phyloP scores from a whole-genome alignment of 2,329 filamentous ascomycete species.

The Penicillium sp. region DNA sequence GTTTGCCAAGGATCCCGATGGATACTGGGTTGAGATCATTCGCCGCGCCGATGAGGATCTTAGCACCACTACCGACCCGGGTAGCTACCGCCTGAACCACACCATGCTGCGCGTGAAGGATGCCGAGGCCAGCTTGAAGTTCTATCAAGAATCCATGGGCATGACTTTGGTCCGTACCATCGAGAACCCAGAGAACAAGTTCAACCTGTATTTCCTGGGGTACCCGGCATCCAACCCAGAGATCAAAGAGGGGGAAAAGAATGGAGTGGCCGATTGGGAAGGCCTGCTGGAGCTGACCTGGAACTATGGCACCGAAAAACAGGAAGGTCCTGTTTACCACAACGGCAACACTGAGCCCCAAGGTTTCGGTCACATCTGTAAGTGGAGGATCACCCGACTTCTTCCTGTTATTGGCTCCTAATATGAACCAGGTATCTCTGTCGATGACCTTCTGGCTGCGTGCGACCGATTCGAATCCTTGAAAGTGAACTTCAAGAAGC shows the following conservation, averaged over 20 bases:
- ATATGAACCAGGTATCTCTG: slow-evolving; percentile 61
- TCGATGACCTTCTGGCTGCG: slow-evolving; percentile 85
- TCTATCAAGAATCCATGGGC: slow-evolving; percentile 82
- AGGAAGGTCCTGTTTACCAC: slow-evolving; percentile 81
- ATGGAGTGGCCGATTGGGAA: slow-evolving; percentile 66
- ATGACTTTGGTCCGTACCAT: slow-evolving; percentile 76
- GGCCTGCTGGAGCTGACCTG: slow-evolving; percentile 88
- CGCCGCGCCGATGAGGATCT: slow-evolving; percentile 73
- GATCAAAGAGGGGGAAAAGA: slow-evolving; percentile 52
- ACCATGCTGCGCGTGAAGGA: slow-evolving; percentile 91
- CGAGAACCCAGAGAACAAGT: slow-evolving; percentile 69
- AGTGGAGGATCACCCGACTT: slow-evolving; percentile 34
- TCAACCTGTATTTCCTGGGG: slow-evolving; percentile 91
- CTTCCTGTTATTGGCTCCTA: neutral
- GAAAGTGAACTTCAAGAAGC: slow-evolving; percentile 90
- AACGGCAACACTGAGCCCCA: slow-evolving; percentile 89
- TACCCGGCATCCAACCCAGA: slow-evolving; percentile 63
- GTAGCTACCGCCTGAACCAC: slow-evolving; percentile 68
- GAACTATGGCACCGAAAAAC: slow-evolving; percentile 73
- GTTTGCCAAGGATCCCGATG: slow-evolving; percentile 84
- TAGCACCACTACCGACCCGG: slow-evolving; percentile 68
- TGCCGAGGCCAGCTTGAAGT: slow-evolving; percentile 68
- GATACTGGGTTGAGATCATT: slow-evolving; percentile 64
- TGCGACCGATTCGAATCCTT: slow-evolving; percentile 81
- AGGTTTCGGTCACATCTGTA: slow-evolving; percentile 91